A percentile compares a stretch with the other conserved stretches of the same genome.
phyloP scores from a whole-genome alignment of 2,329 filamentous ascomycete species.

The Pseudocercospora fijiensis region DNA sequence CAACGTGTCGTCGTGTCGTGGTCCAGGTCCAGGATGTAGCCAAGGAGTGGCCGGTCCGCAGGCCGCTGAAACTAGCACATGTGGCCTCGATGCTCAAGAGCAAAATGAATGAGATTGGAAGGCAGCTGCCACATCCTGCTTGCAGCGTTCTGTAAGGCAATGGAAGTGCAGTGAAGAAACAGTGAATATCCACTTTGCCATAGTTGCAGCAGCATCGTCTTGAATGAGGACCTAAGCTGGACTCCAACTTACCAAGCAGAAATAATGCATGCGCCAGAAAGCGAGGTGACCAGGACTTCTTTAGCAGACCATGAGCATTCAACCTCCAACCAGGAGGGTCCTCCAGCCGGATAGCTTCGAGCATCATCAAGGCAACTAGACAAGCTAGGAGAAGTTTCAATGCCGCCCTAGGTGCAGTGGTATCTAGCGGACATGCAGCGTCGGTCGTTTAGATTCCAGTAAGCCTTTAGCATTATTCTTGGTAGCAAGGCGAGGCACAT shows the following conservation, averaged over 20 bases:
- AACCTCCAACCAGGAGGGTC: not conserved
- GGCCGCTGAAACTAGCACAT: not conserved
- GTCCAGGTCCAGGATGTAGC: not conserved
- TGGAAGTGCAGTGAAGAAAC: too few relatives aligned
- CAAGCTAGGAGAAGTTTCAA: not conserved
- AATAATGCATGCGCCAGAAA: too few relatives aligned
- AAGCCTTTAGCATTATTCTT: not conserved
- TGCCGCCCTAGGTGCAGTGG: not conserved
- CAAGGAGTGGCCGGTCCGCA: not conserved
- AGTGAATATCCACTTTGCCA: too few relatives aligned
- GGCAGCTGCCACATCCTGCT: too few relatives aligned
- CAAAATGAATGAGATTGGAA: too few relatives aligned
- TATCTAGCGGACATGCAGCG: not conserved
- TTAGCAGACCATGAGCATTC: not conserved
- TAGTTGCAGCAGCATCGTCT: too few relatives aligned
- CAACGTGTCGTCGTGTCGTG: not conserved
- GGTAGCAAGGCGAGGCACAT: not conserved
- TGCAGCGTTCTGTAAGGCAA: too few relatives aligned
- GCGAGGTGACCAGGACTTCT: slow-evolving; percentile 1
- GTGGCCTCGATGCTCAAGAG: not conserved
- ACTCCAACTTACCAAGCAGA: too few relatives aligned
- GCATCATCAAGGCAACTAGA: too few relatives aligned
- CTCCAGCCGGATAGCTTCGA: not conserved
- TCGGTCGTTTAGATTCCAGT: not conserved
- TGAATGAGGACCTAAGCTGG: too few relatives aligned